Conservation (phyloP, 208 protist species). For the Leishmania lainsoni region DNA sequence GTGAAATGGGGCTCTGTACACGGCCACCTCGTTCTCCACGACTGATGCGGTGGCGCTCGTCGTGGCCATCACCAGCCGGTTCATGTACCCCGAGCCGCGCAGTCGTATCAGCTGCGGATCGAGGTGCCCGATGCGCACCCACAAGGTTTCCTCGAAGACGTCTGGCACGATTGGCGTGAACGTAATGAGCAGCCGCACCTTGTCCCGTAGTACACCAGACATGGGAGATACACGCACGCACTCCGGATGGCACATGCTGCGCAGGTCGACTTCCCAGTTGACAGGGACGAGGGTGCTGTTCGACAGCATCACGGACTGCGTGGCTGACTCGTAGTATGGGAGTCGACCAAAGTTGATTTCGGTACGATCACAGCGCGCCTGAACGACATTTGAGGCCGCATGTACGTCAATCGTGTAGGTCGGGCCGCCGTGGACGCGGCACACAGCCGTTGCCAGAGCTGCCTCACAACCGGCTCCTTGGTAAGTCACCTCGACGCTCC, state of each 20-base stretch:
- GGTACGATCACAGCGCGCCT: slow-evolving; percentile 84
- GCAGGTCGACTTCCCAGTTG: slow-evolving; percentile 72
- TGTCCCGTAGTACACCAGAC: slow-evolving; percentile 71
- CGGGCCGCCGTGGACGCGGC: slow-evolving; percentile 91
- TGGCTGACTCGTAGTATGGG: slow-evolving; percentile 70
- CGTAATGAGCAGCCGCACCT: slow-evolving; percentile 69
- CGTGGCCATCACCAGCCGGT: slow-evolving; percentile 46
- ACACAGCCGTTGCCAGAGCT: slow-evolving; percentile 72
- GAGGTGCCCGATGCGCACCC: slow-evolving; percentile 92
- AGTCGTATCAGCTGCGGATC: slow-evolving; percentile 90
- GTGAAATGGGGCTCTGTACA: slow-evolving; percentile 18
- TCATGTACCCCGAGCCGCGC: slow-evolving; percentile 71
- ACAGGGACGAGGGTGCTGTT: slow-evolving; percentile 93
- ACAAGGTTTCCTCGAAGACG: slow-evolving; percentile 78
- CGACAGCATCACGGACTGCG: slow-evolving; percentile 78
- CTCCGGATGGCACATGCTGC: slow-evolving; percentile 43
- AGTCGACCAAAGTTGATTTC: slow-evolving; percentile 92
- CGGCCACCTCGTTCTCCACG: neutral
- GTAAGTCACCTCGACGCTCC: slow-evolving; percentile 91
- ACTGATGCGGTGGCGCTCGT: neutral
- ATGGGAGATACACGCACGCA: slow-evolving; percentile 79
- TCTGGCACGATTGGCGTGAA: slow-evolving; percentile 90
- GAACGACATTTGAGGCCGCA: slow-evolving; percentile 76
- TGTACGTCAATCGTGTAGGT: slow-evolving; percentile 83
- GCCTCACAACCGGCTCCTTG: slow-evolving; percentile 30